Conservation (phyloP, 2,329 filamentous ascomycete genomes). For the Fusarium concolor region DNA sequence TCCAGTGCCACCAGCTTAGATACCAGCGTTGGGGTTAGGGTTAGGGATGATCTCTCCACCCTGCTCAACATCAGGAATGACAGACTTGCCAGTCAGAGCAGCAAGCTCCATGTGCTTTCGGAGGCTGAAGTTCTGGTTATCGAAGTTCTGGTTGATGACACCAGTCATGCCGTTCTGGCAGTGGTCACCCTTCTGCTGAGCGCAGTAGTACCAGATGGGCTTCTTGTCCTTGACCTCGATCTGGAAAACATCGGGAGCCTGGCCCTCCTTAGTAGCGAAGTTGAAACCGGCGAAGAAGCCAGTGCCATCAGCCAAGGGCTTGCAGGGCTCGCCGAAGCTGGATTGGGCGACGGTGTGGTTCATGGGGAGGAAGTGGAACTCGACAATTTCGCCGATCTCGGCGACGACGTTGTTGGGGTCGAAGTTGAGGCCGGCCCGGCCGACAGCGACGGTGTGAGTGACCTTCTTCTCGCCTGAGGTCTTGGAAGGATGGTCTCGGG, state of each 20-base stretch:
- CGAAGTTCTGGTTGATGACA: conserved; percentile 62
- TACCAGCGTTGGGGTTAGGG: conserved; percentile 56
- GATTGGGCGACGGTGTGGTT: conserved; percentile 63
- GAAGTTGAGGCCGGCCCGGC: conserved; percentile 60
- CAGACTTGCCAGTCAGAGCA: conserved; percentile 46
- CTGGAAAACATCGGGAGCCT: conserved; percentile 58
- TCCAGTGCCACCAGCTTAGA: conserved; percentile 32
- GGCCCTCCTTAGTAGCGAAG: conserved; percentile 52
- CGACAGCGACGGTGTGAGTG: conserved; percentile 61
- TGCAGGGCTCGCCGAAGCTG: conserved; percentile 57
- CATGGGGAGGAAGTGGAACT: conserved; percentile 65
- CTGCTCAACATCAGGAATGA: conserved; percentile 50
- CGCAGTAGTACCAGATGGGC: conserved; percentile 60
- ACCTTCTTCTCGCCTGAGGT: conserved; percentile 47
- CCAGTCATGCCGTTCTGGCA: conserved; percentile 63
- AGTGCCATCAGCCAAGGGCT: conserved; percentile 51
- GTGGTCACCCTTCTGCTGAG: conserved; percentile 56
- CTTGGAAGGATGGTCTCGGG: conserved; percentile 43
- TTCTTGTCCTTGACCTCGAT: conserved; percentile 54
- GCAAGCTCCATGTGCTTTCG: conserved; percentile 53
- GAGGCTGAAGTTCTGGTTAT: conserved; percentile 53
- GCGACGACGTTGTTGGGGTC: conserved; percentile 63
- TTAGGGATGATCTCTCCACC: conserved; percentile 55
- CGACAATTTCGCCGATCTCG: conserved; percentile 61
- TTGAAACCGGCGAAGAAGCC: conserved; percentile 62